These are phyloP conservation scores for Mucor mucedo DNA, from an alignment of 371 early-diverging fungal species.

Conservation along the genomic window DNA sequence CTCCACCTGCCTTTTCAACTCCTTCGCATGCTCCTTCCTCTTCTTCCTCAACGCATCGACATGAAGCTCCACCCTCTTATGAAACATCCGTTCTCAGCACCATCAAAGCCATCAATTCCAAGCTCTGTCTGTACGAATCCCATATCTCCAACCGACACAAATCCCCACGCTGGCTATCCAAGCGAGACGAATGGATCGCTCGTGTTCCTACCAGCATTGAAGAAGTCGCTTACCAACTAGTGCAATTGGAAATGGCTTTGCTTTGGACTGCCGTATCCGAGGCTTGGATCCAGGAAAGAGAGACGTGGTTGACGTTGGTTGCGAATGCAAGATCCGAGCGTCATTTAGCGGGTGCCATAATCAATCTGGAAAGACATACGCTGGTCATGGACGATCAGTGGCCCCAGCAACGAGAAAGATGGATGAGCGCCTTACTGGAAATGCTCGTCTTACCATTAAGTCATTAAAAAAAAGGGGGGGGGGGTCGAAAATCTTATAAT, in stretches of 20 bases:
- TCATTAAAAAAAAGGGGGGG: constrained; percentile 14
- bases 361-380: constrained; percentile 54
- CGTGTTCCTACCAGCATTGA: constrained; percentile 47
- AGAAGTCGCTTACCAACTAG: constrained; percentile 49
- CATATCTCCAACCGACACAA: constrained; percentile 54
- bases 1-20: constrained; percentile 39
- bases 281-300: constrained; percentile 53
- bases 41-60: constrained; percentile 5
- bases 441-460: constrained; percentile 51
- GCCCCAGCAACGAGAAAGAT: constrained; percentile 37
- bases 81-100: constrained; percentile 53
- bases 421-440: constrained; percentile 51
- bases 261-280: constrained; percentile 56
- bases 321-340: constrained; percentile 48
- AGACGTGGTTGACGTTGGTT: constrained; percentile 54
- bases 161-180: constrained; percentile 52
- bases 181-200: constrained; percentile 42
- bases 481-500: too few species aligned
- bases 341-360: constrained; percentile 52
- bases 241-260: constrained; percentile 55
- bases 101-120: constrained; percentile 40
- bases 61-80: constrained; percentile 51
- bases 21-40: constrained; percentile 12
- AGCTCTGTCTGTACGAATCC: constrained; percentile 41
- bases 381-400: constrained; percentile 51